A percentile compares a stretch with the other conserved stretches of the same genome.
Conservation (phyloP, 75 land plant species). For the Isoetes taiwanensis region DNA sequence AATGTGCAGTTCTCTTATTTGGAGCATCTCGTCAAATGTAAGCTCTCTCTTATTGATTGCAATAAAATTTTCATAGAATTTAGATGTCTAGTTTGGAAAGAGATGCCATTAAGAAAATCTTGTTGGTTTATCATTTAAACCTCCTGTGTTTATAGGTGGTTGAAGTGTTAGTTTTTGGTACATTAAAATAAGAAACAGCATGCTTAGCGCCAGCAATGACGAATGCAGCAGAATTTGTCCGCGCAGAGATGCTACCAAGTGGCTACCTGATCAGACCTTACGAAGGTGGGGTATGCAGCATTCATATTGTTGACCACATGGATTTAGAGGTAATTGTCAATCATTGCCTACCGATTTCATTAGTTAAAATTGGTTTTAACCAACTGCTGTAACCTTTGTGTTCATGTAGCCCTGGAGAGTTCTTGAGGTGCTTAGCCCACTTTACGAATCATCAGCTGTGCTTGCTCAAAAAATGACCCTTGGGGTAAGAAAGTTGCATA, state of each 20-base stretch:
- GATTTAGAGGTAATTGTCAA: slow-evolving; percentile 92
- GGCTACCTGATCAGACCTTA: slow-evolving; percentile 91
- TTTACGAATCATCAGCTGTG: slow-evolving; percentile 81
- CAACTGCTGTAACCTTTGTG: neutral
- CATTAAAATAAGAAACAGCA: no score
- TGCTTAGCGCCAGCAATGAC: slow-evolving; percentile 68
- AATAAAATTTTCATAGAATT: no score
- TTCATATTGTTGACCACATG: slow-evolving; percentile 88
- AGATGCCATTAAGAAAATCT: no score
- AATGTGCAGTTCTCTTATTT: no score
- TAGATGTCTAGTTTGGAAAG: no score
- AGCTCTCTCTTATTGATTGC: no score
- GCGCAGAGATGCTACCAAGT: slow-evolving; percentile 93
- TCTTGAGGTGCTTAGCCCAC: slow-evolving; percentile 91
- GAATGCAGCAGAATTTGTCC: slow-evolving; percentile 58
- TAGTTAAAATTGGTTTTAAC: neutral
- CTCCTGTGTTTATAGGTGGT: no score
- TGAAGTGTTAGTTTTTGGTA: no score
- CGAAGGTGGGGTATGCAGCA: slow-evolving; percentile 85
- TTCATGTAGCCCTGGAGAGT: slow-evolving; percentile 66
- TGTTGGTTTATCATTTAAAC: no score
- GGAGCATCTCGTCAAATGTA: no score
- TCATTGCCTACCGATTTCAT: no score
- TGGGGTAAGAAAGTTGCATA: slow-evolving; percentile 42
- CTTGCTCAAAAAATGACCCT: slow-evolving; percentile 91